phyloP scores from a whole-genome alignment of 768 basidiomycete species.

The Rhodocollybia butyracea region DNA sequence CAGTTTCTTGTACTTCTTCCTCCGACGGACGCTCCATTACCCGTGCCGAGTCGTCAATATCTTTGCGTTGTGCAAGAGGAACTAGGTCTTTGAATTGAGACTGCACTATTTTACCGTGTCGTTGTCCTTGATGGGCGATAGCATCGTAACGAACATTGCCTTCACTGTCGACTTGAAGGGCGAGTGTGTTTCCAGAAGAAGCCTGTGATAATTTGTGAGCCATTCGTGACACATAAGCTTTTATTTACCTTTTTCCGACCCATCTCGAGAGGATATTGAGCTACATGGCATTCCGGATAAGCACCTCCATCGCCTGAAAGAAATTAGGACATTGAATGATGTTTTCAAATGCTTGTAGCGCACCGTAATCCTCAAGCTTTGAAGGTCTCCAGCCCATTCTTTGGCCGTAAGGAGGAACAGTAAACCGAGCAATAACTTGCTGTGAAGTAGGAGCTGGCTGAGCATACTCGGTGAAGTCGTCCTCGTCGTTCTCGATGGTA shows the following conservation, averaged over 20 bases:
- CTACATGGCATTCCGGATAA: conserved; percentile 93
- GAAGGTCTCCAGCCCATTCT: conserved; percentile 84
- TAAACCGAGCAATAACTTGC: conserved; percentile 45
- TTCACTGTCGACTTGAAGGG: conserved; percentile 94
- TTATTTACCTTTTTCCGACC: conserved; percentile 85
- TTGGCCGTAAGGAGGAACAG: conserved; percentile 82
- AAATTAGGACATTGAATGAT: conserved; percentile 1
- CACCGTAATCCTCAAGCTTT: conserved; percentile 81
- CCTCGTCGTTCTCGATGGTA: conserved; percentile 58
- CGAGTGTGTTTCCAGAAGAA: conserved; percentile 90
- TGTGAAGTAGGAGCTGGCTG: conserved; percentile 26
- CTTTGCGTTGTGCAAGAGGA: conserved; percentile 85
- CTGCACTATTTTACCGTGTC: conserved; percentile 81
- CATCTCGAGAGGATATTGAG: conserved; percentile 95
- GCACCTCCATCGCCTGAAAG: conserved; percentile 75
- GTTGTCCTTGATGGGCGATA: conserved; percentile 93
- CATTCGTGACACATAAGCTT: neutral
- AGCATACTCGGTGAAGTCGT: conserved; percentile 33
- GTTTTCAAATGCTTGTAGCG: conserved; percentile 20
- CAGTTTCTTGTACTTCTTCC: conserved; percentile 86
- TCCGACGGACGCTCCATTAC: conserved; percentile 92
- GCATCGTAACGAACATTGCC: conserved; percentile 97
- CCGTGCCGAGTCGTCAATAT: conserved; percentile 71
- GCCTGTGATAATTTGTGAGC: conserved; percentile 45
- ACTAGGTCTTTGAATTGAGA: conserved; percentile 98